phyloP scores from a whole-genome alignment of 148 eudicot genomes.

The Rhododendron ferrugineum region DNA sequence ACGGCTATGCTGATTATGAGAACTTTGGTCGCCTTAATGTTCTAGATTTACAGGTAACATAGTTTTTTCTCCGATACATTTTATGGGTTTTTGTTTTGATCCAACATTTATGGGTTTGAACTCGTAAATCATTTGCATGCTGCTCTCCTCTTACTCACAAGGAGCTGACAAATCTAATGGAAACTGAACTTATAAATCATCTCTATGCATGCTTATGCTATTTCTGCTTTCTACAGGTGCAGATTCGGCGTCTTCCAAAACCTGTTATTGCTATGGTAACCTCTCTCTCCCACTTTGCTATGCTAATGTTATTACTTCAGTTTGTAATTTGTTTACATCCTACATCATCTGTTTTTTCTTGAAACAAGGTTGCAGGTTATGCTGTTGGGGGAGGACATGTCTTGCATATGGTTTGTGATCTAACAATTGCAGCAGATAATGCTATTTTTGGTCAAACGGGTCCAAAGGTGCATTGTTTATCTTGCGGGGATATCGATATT shows the following conservation, averaged over 20 bases:
- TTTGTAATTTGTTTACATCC: constrained; percentile 2
- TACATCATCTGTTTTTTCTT: not conserved
- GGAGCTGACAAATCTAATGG: not conserved
- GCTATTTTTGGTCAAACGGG: constrained; percentile 97
- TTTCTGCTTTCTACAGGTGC: constrained; percentile 44
- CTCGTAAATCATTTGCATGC: not conserved
- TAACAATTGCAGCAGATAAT: constrained; percentile 96
- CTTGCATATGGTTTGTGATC: constrained; percentile 93
- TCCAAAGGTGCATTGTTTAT: constrained; percentile 58
- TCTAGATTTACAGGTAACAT: constrained; percentile 79
- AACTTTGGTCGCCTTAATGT: constrained; percentile 83
- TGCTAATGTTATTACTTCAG: not conserved
- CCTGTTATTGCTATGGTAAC: constrained; percentile 97
- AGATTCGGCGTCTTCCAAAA: constrained; percentile 89
- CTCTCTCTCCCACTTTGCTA: not conserved
- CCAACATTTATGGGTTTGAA: not conserved
- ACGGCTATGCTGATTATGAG: constrained; percentile 76
- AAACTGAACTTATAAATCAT: not conserved
- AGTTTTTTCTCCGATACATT: not conserved
- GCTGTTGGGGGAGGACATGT: constrained; percentile 98
- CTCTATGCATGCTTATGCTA: not conserved
- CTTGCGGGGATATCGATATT: not conserved
- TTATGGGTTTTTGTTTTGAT: not conserved
- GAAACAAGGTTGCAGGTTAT: constrained; percentile 88
- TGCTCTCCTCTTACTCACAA: not conserved